Percentiles rank a stretch among this genome's conserved stretches.
Conservation (phyloP, 148 eudicot genomes). For the Vaccinium darrowii region DNA sequence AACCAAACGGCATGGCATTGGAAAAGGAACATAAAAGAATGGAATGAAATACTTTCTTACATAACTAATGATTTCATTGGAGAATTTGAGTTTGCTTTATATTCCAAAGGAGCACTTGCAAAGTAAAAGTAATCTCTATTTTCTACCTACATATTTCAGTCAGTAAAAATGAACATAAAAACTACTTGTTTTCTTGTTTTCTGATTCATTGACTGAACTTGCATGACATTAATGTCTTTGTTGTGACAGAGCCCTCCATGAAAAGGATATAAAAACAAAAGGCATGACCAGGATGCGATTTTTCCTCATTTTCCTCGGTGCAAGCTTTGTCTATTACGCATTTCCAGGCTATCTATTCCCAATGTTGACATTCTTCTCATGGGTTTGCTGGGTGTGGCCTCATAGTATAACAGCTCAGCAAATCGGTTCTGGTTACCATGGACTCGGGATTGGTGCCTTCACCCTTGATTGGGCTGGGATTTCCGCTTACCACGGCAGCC, state of each 20-base stretch:
- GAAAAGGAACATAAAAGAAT: neutral
- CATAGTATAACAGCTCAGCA: constrained; percentile 92
- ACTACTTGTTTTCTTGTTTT: neutral
- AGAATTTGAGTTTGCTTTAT: constrained; percentile 20
- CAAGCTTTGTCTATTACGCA: constrained; percentile 82
- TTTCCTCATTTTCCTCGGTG: constrained; percentile 69
- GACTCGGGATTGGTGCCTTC: constrained; percentile 98
- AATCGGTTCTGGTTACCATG: constrained; percentile 88
- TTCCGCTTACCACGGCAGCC: constrained; percentile 97
- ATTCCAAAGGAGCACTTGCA: constrained; percentile 8
- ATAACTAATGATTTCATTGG: neutral
- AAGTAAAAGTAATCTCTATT: constrained; percentile 3
- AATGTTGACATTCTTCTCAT: constrained; percentile 89
- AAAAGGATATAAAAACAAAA: constrained; percentile 64
- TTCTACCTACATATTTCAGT: neutral
- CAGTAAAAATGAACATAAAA: neutral
- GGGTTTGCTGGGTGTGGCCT: constrained; percentile 99
- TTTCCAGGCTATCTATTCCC: constrained; percentile 93
- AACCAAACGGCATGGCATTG: constrained; percentile 3
- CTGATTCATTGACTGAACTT: neutral
- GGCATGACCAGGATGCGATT: constrained; percentile 86
- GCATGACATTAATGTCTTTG: neutral
- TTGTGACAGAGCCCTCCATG: constrained; percentile 89
- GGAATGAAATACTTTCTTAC: constrained; percentile 4
- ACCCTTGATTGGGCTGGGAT: constrained; percentile 99